Percentiles rank a stretch among this genome's conserved stretches.
Evolutionary conservation across 2,329 filamentous ascomycete species (phyloP).

Genomic region (Calonectria hawksworthii): DNA sequence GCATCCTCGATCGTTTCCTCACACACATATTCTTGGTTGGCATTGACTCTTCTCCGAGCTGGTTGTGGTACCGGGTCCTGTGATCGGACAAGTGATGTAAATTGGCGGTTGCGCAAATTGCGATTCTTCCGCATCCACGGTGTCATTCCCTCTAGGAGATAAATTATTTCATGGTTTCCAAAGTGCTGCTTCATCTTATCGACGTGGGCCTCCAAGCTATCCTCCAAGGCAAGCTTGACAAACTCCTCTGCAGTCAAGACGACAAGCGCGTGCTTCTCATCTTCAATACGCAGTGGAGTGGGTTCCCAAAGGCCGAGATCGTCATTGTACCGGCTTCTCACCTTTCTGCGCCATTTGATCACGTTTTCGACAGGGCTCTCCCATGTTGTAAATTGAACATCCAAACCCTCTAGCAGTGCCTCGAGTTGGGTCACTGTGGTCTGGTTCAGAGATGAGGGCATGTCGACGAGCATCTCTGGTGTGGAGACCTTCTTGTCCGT

Average conservation of each 20-base stretch:
- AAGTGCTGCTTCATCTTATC: conserved; percentile 67
- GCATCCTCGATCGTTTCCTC: conserved; percentile 80
- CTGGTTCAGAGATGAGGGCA: conserved; percentile 70
- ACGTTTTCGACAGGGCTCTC: conserved; percentile 64
- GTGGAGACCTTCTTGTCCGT: conserved; percentile 81
- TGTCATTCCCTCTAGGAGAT: conserved; percentile 78
- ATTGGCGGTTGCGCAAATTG: conserved; percentile 76
- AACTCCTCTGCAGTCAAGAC: conserved; percentile 76
- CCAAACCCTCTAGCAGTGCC: conserved; percentile 64
- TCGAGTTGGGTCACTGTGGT: conserved; percentile 61
- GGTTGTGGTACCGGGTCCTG: conserved; percentile 47
- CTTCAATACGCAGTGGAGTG: conserved; percentile 61
- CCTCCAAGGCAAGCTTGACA: conserved; percentile 68
- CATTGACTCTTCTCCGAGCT: conserved; percentile 54
- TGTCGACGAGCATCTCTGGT: conserved; percentile 82
- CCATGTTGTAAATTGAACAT: conserved; percentile 62
- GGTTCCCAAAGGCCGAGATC: conserved; percentile 76
- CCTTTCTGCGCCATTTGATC: conserved; percentile 78
- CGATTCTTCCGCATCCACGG: conserved; percentile 78
- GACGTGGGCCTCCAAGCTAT: conserved; percentile 72
- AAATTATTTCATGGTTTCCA: conserved; percentile 69
- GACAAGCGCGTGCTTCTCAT: conserved; percentile 74
- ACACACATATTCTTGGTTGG: conserved; percentile 66
- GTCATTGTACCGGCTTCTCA: conserved; percentile 73
- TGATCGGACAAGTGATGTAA: conserved; percentile 73